A percentile compares a stretch with the other conserved stretches of the same genome.
Conservation (phyloP, 371 early-diverging fungal genomes). For the Circinella umbellata region DNA sequence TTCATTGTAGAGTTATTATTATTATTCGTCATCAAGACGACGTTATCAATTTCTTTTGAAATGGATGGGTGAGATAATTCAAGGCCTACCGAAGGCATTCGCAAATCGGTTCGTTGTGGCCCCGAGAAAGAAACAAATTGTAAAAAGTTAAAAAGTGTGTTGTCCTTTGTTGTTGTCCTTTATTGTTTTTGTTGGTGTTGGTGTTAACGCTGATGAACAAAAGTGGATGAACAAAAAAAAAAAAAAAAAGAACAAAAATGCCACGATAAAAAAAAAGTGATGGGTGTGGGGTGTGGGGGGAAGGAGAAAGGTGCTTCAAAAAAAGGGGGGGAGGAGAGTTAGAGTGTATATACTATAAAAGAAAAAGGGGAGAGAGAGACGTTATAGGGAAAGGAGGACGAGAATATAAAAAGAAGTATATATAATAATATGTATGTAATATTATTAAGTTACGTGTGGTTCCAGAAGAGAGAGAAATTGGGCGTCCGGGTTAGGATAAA, state of each 20-base stretch:
- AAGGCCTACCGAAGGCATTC: conserved; percentile 5
- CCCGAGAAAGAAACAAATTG: not conserved
- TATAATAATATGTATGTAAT: too few relatives aligned
- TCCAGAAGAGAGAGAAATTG: too few relatives aligned
- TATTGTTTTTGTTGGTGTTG: not conserved
- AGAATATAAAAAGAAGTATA: too few relatives aligned
- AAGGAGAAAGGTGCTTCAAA: too few relatives aligned
- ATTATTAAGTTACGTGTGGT: too few relatives aligned
- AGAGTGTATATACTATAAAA: too few relatives aligned
- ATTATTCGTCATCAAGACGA: conserved; percentile 18
- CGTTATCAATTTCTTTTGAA: conserved; percentile 16
- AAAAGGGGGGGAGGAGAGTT: too few relatives aligned
- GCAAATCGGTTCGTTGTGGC: not conserved
- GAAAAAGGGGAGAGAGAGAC: too few relatives aligned
- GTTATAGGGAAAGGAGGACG: too few relatives aligned
- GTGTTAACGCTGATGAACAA: not conserved
- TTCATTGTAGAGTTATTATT: conserved; percentile 7
- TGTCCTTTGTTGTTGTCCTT: not conserved
- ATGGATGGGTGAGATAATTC: not conserved
- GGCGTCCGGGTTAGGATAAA: too few relatives aligned
- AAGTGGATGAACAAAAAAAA: not conserved
- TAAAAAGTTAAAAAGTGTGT: not conserved
- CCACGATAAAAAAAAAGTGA: conserved; percentile 1
- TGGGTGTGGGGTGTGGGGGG: not conserved
- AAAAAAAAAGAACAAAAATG: too few relatives aligned